Base-by-base conservation (phyloP, 768 basidiomycete genomes). In the Phylloporus sp. region DNA sequence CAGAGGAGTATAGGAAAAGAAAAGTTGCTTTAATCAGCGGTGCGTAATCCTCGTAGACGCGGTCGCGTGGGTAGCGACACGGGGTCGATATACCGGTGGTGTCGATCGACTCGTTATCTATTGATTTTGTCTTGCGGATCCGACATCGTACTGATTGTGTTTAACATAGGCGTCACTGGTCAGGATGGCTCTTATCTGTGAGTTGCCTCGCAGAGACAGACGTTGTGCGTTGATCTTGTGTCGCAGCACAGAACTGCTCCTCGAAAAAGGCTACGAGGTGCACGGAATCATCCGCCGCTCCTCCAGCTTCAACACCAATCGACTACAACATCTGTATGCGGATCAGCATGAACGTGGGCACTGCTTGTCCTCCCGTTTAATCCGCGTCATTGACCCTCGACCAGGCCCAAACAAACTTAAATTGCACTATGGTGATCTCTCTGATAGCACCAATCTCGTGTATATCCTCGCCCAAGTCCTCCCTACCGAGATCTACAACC, bases 211-310 rank as follows among this genome's bases (percentile, higher is more conserved):
- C 10, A 15, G 39, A 0, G 12, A 9, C 18, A 59, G 23, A 27
- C 27, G 50, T 22, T 52, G 34, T 32, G 12, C 28, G 34, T 32
- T 59, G 43, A 57, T 38, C 39, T 34, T 26, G 31, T 55, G 9
- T 6, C 51, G 45, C 55, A 92, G 91, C 45, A 87, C 90, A 22
- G 92, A 95, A 68, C 73, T 95, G 23, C 75, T 95, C 54, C 72
- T 95, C 48, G 77, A 77, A 47, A 94, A 95, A 68, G 93, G 93
- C 18, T 95, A 95, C 66, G 80, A 91, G 56, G 93, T 95, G 4
- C 93, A 95, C 61, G 93, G 90, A 36, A 94, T 97, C 73, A 97
- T 98, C 62, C 88, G 95, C 60, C 89, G 95, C 52, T 97, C 94
- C 28, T 97, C 95, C 20, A 94, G 90, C 62, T 98, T 98, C 84